Percentiles rank a stretch among this genome's conserved stretches.
Evolutionary conservation across 257 asterid species (phyloP).

Genomic region (Ballota nigra): DNA sequence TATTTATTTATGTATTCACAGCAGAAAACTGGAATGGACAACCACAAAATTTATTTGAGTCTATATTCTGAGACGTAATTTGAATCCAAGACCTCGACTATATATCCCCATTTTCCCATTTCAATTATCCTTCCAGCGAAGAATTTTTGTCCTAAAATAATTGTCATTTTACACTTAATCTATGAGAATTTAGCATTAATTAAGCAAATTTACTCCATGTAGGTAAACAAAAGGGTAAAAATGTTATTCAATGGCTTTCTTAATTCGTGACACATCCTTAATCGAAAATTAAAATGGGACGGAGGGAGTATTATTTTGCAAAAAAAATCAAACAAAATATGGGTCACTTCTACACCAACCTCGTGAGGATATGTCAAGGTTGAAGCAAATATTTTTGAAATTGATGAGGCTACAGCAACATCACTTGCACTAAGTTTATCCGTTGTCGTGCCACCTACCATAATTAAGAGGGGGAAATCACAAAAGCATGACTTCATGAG

Average conservation of each 20-base stretch:
- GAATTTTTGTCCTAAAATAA: too few species aligned
- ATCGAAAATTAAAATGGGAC: neutral
- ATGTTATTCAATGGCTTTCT: too few species aligned
- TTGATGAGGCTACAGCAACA: slow-evolving; percentile 89
- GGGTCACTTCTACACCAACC: slow-evolving; percentile 40
- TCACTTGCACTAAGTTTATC: slow-evolving; percentile 74
- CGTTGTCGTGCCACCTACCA: slow-evolving; percentile 61
- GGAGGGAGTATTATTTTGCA: neutral
- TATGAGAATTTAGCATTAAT: too few species aligned
- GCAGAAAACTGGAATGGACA: neutral
- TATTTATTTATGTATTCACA: neutral
- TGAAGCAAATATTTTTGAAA: slow-evolving; percentile 90
- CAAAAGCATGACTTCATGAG: slow-evolving; percentile 15
- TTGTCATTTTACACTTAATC: too few species aligned
- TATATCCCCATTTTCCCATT: too few species aligned
- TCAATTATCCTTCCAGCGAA: too few species aligned
- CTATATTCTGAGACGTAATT: too few species aligned
- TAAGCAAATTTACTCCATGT: too few species aligned
- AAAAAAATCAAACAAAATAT: neutral
- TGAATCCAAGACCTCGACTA: too few species aligned
- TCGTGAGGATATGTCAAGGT: slow-evolving; percentile 94
- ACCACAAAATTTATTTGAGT: neutral
- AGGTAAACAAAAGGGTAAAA: too few species aligned
- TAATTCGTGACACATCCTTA: too few species aligned
- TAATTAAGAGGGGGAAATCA: slow-evolving; percentile 15